A percentile compares a stretch with the other conserved stretches of the same genome.
These are phyloP conservation scores for Periglandula ipomoeae DNA, from an alignment of 2,329 filamentous ascomycete genomes.

Conservation along the genomic window DNA sequence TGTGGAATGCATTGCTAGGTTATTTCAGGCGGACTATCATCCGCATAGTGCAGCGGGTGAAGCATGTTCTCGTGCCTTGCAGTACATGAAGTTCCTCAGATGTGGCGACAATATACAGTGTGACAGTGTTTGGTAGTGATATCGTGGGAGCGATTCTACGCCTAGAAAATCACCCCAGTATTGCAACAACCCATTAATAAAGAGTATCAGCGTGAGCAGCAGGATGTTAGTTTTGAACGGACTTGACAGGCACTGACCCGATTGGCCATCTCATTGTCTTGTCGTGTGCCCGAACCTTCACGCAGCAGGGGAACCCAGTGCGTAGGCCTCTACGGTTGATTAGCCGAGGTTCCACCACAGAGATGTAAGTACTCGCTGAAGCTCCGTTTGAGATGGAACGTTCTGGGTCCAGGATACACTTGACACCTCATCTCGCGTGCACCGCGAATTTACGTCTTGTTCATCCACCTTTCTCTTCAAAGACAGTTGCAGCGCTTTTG, in stretches of 20 bases:
- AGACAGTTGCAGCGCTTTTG: not conserved
- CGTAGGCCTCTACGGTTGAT: slow-evolving; percentile 9
- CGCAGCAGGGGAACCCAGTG: slow-evolving; percentile 3
- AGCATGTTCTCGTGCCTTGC: slow-evolving; percentile 2
- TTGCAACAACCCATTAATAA: too few relatives aligned
- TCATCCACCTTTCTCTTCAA: not conserved
- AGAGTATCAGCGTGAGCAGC: too few relatives aligned
- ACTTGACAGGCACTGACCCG: too few relatives aligned
- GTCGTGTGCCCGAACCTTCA: too few relatives aligned
- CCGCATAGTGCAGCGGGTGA: slow-evolving; percentile 9
- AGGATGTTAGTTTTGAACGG: too few relatives aligned
- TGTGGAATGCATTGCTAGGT: slow-evolving; percentile 20
- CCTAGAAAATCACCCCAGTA: not conserved
- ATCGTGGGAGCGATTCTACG: not conserved
- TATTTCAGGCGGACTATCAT: slow-evolving; percentile 10
- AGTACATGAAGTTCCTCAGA: not conserved
- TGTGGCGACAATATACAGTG: not conserved
- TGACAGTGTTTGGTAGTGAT: not conserved
- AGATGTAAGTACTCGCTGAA: not conserved
- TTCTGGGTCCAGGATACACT: not conserved
- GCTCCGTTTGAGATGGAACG: slow-evolving; percentile 1
- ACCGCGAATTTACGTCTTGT: not conserved
- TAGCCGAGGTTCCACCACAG: slow-evolving; percentile 25
- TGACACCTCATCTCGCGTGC: not conserved
- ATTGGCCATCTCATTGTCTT: too few relatives aligned